Evolutionary conservation across 306 rosid genomes (phyloP).

Genomic region (Cucumis melo): DNA sequence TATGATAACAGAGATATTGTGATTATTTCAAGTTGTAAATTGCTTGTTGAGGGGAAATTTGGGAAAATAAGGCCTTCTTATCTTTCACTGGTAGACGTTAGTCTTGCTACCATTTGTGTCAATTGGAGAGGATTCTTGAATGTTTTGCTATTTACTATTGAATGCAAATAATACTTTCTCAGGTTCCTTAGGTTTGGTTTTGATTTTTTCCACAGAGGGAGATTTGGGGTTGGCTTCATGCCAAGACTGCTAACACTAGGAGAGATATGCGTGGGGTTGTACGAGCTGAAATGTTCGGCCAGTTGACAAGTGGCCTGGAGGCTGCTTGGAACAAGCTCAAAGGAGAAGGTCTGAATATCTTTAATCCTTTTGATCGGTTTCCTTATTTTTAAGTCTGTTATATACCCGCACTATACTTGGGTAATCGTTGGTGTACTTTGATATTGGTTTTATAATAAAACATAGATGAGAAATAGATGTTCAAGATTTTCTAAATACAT

Average conservation of each 20-base stretch:
- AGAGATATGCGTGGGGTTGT: slow-evolving; percentile 43
- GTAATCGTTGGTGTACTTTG: not conserved
- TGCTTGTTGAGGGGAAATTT: not conserved
- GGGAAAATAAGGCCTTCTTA: not conserved
- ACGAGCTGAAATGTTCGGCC: slow-evolving; percentile 96
- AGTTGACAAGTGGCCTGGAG: slow-evolving; percentile 80
- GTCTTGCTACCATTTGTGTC: not conserved
- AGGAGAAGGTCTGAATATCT: slow-evolving; percentile 62
- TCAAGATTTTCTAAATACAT: not conserved
- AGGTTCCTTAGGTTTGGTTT: not conserved
- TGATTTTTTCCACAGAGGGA: slow-evolving; percentile 41
- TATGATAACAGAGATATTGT: not conserved
- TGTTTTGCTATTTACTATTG: not conserved
- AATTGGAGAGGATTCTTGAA: not conserved
- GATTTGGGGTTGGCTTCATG: slow-evolving; percentile 78
- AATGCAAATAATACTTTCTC: not conserved
- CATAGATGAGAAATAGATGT: not conserved
- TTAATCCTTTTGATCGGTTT: not conserved
- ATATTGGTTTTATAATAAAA: not conserved
- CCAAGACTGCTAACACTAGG: slow-evolving; percentile 26
- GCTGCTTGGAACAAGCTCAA: slow-evolving; percentile 94
- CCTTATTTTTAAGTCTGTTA: not conserved
- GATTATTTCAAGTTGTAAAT: not conserved
- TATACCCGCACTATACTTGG: not conserved
- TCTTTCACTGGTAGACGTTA: not conserved